These are phyloP conservation scores for Helminthosporium solani DNA, from an alignment of 2,329 filamentous ascomycete species.

Conservation along the genomic window DNA sequence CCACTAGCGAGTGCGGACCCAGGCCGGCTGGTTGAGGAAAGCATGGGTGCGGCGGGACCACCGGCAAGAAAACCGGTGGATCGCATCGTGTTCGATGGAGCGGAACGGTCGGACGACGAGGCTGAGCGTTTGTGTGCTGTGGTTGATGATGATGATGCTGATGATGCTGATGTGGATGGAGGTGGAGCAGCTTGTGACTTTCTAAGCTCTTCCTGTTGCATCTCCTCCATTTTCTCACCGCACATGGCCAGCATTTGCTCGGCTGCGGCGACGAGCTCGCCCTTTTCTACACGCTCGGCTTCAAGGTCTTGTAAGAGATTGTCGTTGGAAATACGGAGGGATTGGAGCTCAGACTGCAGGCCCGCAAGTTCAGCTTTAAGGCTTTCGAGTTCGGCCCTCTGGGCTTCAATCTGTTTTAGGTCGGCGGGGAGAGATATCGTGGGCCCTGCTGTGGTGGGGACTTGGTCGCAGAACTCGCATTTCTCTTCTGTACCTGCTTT, in stretches of 20 bases:
- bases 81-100: slow-evolving; percentile 23
- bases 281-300: slow-evolving; percentile 77
- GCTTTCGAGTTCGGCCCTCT: slow-evolving; percentile 67
- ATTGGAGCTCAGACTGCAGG: slow-evolving; percentile 69
- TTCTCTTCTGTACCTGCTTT: slow-evolving; percentile 1
- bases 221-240: slow-evolving; percentile 44
- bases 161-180: slow-evolving; percentile 9
- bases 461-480: slow-evolving; percentile 17
- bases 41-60: slow-evolving; percentile 9
- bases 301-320: slow-evolving; percentile 66
- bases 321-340: slow-evolving; percentile 69
- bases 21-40: slow-evolving; percentile 14
- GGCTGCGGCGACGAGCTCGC: slow-evolving; percentile 75
- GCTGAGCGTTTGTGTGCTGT: slow-evolving; percentile 8
- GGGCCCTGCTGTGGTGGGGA: slow-evolving; percentile 6
- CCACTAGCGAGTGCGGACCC: slow-evolving; percentile 28
- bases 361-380: slow-evolving; percentile 74
- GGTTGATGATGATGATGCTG: slow-evolving; percentile 10
- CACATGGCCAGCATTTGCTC: slow-evolving; percentile 80
- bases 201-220: slow-evolving; percentile 48
- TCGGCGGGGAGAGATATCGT: slow-evolving; percentile 40
- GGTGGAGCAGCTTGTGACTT: slow-evolving; percentile 50
- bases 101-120: slow-evolving; percentile 9
- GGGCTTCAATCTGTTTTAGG: slow-evolving; percentile 57
- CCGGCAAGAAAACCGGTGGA: slow-evolving; percentile 37